These are phyloP conservation scores for Tylopilus plumbeoviolaceoides DNA, from an alignment of 768 basidiomycete genomes.

Conservation along the genomic window DNA sequence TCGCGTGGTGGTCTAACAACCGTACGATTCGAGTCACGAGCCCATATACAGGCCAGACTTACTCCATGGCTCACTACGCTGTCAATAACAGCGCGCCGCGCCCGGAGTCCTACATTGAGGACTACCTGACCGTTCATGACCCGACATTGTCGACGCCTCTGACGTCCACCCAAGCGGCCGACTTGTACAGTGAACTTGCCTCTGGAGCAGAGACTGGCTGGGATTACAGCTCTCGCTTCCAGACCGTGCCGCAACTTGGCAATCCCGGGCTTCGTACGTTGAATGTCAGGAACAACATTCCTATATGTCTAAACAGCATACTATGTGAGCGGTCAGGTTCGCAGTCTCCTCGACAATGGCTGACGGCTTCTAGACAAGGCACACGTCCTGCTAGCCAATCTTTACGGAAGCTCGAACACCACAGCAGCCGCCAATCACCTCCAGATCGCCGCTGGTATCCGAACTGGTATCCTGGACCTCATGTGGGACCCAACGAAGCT, in stretches of 20 bases:
- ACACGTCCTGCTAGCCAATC: conserved; percentile 52
- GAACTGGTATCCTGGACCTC: conserved; percentile 76
- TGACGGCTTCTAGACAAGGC: conserved; percentile 50
- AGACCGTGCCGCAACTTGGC: conserved; percentile 30
- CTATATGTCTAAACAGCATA: conserved; percentile 81
- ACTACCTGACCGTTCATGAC: conserved; percentile 76
- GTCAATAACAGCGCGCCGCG: conserved; percentile 85
- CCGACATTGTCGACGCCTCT: conserved; percentile 50
- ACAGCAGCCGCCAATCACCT: conserved; percentile 47
- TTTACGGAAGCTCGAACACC: conserved; percentile 51
- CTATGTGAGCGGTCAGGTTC: conserved; percentile 51
- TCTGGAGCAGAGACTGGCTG: conserved; percentile 79
- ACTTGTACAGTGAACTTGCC: conserved; percentile 84
- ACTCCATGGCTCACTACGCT: conserved; percentile 65
- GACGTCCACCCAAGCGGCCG: conserved; percentile 54
- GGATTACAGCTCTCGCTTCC: conserved; percentile 44
- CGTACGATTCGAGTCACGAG: conserved; percentile 65
- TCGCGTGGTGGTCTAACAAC: conserved; percentile 79
- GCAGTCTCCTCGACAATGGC: background rate
- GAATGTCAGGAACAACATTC: conserved; percentile 65
- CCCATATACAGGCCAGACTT: conserved; percentile 64
- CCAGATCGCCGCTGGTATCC: conserved; percentile 51
- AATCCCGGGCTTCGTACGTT: conserved; percentile 62
- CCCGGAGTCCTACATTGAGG: conserved; percentile 80
- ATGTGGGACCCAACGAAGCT: conserved; percentile 79